A percentile compares a stretch with the other conserved stretches of the same genome.
Conservation (phyloP, 805 yeast species). For the Metschnikowia colocasiae region DNA sequence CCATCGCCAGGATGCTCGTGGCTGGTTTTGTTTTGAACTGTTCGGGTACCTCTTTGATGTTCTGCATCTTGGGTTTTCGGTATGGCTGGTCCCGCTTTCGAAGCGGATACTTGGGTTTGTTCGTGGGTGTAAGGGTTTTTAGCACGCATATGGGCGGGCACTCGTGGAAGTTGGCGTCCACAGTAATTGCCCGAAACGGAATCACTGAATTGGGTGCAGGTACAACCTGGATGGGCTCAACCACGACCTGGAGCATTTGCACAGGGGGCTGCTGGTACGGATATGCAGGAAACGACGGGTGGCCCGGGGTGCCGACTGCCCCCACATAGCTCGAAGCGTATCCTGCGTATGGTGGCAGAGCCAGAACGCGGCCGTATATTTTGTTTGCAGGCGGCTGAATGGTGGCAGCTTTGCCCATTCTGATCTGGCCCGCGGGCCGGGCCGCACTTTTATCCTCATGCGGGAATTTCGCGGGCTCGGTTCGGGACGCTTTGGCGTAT, state of each 20-base stretch:
- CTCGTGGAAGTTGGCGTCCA: slow-evolving; percentile 15
- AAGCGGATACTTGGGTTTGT: slow-evolving; percentile 32
- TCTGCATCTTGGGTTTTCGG: slow-evolving; percentile 54
- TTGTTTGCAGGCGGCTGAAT: slow-evolving; percentile 43
- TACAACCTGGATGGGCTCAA: slow-evolving; percentile 25
- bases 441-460: slow-evolving; percentile 10
- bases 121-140: slow-evolving; percentile 28
- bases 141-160: slow-evolving; percentile 31
- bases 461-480: background rate
- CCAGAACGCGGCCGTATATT: slow-evolving; percentile 24
- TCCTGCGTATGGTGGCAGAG: slow-evolving; percentile 1
- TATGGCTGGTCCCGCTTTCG: slow-evolving; percentile 33
- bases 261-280: slow-evolving; percentile 25
- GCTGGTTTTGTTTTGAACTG: slow-evolving; percentile 83
- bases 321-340: background rate
- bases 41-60: slow-evolving; percentile 82
- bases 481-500: background rate
- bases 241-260: slow-evolving; percentile 34
- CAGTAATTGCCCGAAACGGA: slow-evolving; percentile 30
- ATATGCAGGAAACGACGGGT: slow-evolving; percentile 2
- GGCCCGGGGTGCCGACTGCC: background rate
- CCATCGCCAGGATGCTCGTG: slow-evolving; percentile 73
- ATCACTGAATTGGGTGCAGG: slow-evolving; percentile 20
- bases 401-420: slow-evolving; percentile 46
- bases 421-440: slow-evolving; percentile 19